phyloP scores from a whole-genome alignment of 2,329 filamentous ascomycete species.

The Gaeumannomyces sp. region DNA sequence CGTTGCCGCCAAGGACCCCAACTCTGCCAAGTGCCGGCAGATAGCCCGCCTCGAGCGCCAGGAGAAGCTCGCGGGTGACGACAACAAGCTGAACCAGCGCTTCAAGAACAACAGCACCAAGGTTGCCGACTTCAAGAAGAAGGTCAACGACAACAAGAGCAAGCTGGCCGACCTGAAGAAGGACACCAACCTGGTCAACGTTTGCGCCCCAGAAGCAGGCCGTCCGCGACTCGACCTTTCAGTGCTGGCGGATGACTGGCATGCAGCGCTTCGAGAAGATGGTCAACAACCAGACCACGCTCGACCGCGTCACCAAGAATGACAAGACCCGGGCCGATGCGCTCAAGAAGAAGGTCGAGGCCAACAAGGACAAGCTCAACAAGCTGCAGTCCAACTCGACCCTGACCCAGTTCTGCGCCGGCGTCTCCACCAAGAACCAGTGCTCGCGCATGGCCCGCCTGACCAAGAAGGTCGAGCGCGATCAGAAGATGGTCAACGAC shows the following conservation, averaged over 20 bases:
- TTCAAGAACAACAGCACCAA: constrained; percentile 31
- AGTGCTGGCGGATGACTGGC: constrained; percentile 23
- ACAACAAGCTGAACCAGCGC: constrained; percentile 26
- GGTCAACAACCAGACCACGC: constrained; percentile 20
- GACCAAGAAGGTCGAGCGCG: constrained; percentile 16
- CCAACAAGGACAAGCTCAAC: constrained; percentile 17
- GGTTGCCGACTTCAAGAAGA: constrained; percentile 29
- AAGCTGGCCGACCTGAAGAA: constrained; percentile 25
- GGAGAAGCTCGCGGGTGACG: constrained; percentile 28
- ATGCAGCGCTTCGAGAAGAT: constrained; percentile 22
- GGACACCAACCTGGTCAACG: constrained; percentile 30
- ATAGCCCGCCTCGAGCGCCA: constrained; percentile 22
- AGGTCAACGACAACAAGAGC: constrained; percentile 24
- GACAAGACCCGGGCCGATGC: constrained; percentile 24
- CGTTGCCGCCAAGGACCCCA: constrained; percentile 23
- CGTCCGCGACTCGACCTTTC: constrained; percentile 21
- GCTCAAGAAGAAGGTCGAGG: constrained; percentile 20
- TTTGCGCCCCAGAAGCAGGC: constrained; percentile 28
- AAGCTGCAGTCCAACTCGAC: constrained; percentile 21
- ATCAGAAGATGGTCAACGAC: constrained; percentile 22
- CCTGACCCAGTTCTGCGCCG: constrained; percentile 20
- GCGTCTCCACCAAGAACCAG: constrained; percentile 11
- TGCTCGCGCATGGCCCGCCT: constrained; percentile 18
- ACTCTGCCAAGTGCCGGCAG: constrained; percentile 25
- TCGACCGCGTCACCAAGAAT: constrained; percentile 19